Conservation (phyloP, 2,329 filamentous ascomycete genomes). For the Pestalotiopsis sp. region DNA sequence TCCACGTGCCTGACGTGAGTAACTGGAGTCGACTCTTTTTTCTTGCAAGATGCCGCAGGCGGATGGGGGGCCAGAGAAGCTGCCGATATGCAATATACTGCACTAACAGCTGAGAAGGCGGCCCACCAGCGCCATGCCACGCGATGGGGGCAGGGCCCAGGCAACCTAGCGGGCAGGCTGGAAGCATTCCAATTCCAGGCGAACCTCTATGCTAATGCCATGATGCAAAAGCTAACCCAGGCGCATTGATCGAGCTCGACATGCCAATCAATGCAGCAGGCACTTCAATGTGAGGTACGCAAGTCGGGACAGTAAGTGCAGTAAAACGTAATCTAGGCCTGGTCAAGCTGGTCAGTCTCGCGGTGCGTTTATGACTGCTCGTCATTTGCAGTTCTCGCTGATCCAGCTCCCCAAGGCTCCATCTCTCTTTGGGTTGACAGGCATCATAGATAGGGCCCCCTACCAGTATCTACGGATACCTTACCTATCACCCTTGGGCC, state of each 20-base stretch:
- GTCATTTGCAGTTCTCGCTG: neutral
- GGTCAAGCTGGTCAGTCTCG: neutral
- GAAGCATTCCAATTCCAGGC: neutral
- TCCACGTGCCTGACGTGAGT: constrained; percentile 9
- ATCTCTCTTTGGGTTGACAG: neutral
- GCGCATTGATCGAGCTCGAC: neutral
- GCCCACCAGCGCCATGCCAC: too few species aligned
- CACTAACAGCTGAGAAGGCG: too few species aligned
- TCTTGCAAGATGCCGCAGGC: neutral
- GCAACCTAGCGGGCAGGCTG: too few species aligned
- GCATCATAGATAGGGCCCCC: neutral
- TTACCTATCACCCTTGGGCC: neutral
- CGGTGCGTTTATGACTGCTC: neutral
- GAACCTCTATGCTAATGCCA: neutral
- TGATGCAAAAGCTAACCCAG: neutral
- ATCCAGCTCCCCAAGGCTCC: neutral
- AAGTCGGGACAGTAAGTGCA: neutral
- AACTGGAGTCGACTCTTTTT: neutral
- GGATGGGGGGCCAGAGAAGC: neutral
- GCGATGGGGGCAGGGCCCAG: too few species aligned
- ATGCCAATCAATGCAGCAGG: neutral
- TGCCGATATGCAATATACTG: too few species aligned
- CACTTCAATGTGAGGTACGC: neutral
- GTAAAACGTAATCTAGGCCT: neutral
- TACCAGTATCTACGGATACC: neutral